Conservation (phyloP, 73 alveolate species). For the Paramecium pentaurelia region DNA sequence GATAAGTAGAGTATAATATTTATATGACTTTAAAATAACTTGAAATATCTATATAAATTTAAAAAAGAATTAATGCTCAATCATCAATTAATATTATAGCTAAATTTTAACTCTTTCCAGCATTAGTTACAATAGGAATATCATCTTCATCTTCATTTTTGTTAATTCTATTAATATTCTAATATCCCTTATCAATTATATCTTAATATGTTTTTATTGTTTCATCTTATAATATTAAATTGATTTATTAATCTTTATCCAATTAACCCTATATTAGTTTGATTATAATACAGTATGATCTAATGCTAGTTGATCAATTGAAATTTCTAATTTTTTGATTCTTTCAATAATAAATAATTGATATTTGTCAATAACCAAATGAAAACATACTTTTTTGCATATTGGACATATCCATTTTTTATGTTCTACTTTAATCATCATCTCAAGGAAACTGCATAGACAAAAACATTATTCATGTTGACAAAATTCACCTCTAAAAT, state of each 20-base stretch:
- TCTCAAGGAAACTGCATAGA: not conserved
- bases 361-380: not conserved
- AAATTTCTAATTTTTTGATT: not conserved
- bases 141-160: constrained; percentile 8
- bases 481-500: constrained; percentile 17
- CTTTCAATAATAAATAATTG: not conserved
- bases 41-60: not conserved
- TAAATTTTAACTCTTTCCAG: not conserved
- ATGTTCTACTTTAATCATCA: constrained; percentile 5
- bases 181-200: not conserved
- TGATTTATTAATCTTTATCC: not conserved
- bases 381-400: not conserved
- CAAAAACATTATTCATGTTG: constrained; percentile 11
- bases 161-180: not conserved
- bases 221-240: not conserved
- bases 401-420: constrained; percentile 30
- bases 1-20: not conserved
- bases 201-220: not conserved
- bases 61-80: not conserved
- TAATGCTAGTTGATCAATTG: not conserved
- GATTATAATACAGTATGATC: not conserved
- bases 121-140: not conserved
- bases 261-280: not conserved
- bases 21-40: not conserved
- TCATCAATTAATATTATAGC: not conserved